A percentile compares a stretch with the other conserved stretches of the same genome.
Conservation (phyloP, 2,329 filamentous ascomycete genomes). For the Fusarium ramigenum region DNA sequence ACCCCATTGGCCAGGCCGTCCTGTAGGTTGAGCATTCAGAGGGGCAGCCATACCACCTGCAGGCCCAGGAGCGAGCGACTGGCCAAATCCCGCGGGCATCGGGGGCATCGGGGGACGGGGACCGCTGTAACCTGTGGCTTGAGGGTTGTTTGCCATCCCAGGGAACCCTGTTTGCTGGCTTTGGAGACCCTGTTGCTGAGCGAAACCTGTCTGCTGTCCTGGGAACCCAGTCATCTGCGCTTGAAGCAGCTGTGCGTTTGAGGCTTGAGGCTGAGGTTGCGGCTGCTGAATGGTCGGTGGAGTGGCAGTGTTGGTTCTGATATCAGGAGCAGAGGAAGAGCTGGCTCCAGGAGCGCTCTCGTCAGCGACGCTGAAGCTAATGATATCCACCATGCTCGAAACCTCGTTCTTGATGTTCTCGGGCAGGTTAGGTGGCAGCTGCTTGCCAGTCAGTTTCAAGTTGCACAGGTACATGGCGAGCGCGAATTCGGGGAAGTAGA, state of each 20-base stretch:
- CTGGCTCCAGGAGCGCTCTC: slow-evolving; percentile 63
- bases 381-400: slow-evolving; percentile 99
- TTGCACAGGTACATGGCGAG: slow-evolving; percentile 99
- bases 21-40: slow-evolving; percentile 93
- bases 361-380: slow-evolving; percentile 91
- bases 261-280: slow-evolving; percentile 77
- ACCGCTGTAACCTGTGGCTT: slow-evolving; percentile 82
- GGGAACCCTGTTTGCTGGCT: slow-evolving; percentile 76
- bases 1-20: slow-evolving; percentile 95
- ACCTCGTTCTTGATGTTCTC: slow-evolving; percentile 95
- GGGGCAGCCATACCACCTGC: slow-evolving; percentile 73
- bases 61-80: slow-evolving; percentile 59
- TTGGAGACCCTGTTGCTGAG: slow-evolving; percentile 69
- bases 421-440: slow-evolving; percentile 77
- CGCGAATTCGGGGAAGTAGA: slow-evolving; percentile 97
- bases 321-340: slow-evolving; percentile 69
- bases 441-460: slow-evolving; percentile 86
- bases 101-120: slow-evolving; percentile 91
- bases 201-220: slow-evolving; percentile 65
- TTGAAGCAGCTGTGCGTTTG: slow-evolving; percentile 72
- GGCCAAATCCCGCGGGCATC: slow-evolving; percentile 70
- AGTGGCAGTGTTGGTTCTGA: slow-evolving; percentile 62
- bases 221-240: slow-evolving; percentile 76
- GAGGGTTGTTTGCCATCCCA: slow-evolving; percentile 70
- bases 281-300: slow-evolving; percentile 72